Evolutionary conservation across 306 rosid species (phyloP).

Genomic region (Quercus dentata): DNA sequence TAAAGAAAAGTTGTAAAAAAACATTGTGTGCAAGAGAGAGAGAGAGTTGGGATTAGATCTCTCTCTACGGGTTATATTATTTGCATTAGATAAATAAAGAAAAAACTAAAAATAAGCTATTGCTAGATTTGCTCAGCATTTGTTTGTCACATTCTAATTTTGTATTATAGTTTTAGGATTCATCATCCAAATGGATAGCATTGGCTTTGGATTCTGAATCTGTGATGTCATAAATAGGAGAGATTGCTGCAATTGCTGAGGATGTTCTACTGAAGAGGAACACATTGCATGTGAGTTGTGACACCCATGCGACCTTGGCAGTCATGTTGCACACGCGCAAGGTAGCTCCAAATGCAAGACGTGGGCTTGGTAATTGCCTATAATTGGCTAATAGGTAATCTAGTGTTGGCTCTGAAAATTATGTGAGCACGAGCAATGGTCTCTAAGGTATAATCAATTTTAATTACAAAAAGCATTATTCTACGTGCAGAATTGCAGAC

Average conservation of each 20-base stretch:
- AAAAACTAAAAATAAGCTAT: no score
- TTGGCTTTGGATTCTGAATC: conserved; percentile 13
- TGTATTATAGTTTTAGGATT: no score
- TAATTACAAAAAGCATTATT: neutral
- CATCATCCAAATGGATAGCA: neutral
- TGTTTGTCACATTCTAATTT: neutral
- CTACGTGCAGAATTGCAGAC: neutral
- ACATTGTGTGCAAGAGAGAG: no score
- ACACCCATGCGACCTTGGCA: conserved; percentile 1
- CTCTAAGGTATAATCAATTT: neutral
- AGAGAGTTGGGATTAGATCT: no score
- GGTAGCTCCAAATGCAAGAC: neutral
- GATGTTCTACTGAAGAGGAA: neutral
- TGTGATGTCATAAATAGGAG: neutral
- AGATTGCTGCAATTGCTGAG: neutral
- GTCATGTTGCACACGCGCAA: neutral
- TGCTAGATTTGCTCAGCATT: neutral
- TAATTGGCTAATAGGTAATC: neutral
- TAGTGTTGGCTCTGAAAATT: neutral
- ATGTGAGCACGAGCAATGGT: neutral
- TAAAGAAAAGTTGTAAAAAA: no score
- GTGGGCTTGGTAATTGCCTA: neutral
- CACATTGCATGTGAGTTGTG: conserved; percentile 25
- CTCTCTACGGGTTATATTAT: no score
- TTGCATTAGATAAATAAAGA: no score